phyloP scores from a whole-genome alignment of 2,329 filamentous ascomycete genomes.

The Colletotrichum tropicale region DNA sequence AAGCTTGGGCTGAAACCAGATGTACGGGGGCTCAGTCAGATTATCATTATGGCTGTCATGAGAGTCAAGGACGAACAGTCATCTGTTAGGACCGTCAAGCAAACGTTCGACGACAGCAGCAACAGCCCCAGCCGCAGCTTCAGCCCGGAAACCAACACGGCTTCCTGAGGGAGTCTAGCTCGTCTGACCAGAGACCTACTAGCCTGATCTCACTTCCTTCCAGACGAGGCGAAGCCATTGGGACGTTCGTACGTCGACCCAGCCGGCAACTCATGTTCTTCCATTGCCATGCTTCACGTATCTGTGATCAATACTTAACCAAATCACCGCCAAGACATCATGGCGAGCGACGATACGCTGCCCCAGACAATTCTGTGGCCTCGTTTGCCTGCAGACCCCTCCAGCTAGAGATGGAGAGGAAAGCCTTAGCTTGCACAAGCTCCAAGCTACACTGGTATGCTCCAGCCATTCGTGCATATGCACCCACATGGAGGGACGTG shows the following conservation, averaged over 20 bases:
- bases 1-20: slow-evolving; percentile 19
- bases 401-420: neutral
- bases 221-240: neutral
- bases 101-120: neutral
- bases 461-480: slow-evolving; percentile 17
- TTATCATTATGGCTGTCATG: neutral
- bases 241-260: neutral
- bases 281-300: neutral
- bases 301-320: neutral
- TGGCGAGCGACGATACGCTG: neutral
- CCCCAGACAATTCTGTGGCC: neutral
- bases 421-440: slow-evolving; percentile 9
- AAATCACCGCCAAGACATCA: neutral
- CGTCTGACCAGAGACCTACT: neutral
- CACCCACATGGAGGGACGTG: slow-evolving; percentile 4
- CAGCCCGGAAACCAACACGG: neutral
- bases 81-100: neutral
- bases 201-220: neutral
- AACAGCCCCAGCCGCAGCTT: neutral
- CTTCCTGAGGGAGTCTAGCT: neutral
- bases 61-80: neutral
- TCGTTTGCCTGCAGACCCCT: neutral
- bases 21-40: slow-evolving; percentile 3
- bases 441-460: neutral
- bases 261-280: neutral